A percentile compares a stretch with the other conserved stretches of the same genome.
Conservation (phyloP, 2,329 filamentous ascomycete species). For the Fusarium temperatum region DNA sequence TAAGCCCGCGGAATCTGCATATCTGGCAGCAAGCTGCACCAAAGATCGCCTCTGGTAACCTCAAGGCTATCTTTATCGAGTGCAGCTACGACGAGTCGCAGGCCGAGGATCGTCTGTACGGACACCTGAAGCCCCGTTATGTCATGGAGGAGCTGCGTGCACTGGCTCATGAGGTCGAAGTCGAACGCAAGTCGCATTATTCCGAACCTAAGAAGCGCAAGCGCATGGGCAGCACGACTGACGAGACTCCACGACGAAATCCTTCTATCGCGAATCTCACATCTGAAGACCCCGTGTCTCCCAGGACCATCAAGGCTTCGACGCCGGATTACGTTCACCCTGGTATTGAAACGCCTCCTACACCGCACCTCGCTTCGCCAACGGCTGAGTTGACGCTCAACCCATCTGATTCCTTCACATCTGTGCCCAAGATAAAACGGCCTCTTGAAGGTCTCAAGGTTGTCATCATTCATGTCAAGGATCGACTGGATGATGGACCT, state of each 20-base stretch:
- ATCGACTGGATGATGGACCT: constrained; percentile 78
- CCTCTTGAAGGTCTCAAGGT: constrained; percentile 79
- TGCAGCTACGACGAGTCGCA: constrained; percentile 90
- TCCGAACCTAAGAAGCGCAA: constrained; percentile 70
- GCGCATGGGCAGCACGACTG: constrained; percentile 52
- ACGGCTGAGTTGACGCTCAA: constrained; percentile 57
- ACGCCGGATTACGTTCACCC: constrained; percentile 22
- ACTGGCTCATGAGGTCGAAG: constrained; percentile 76
- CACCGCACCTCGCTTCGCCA: constrained; percentile 58
- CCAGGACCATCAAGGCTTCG: constrained; percentile 54
- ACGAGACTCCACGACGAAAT: constrained; percentile 36
- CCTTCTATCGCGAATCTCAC: constrained; percentile 32
- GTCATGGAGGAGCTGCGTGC: constrained; percentile 79
- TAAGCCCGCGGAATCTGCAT: constrained; percentile 80
- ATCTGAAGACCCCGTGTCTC: constrained; percentile 61
- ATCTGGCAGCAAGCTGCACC: constrained; percentile 91
- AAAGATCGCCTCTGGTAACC: constrained; percentile 76
- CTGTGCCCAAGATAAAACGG: constrained; percentile 37
- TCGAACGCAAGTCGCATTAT: constrained; percentile 52
- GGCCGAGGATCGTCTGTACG: constrained; percentile 80
- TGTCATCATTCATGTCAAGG: constrained; percentile 94
- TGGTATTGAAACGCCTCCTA: constrained; percentile 52
- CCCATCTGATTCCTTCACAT: constrained; percentile 47
- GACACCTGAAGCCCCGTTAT: constrained; percentile 86
- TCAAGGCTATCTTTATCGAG: constrained; percentile 91